These are phyloP conservation scores for Saccharum hybrid DNA, from an alignment of 202 grass and related monocot genomes.

Conservation along the genomic window DNA sequence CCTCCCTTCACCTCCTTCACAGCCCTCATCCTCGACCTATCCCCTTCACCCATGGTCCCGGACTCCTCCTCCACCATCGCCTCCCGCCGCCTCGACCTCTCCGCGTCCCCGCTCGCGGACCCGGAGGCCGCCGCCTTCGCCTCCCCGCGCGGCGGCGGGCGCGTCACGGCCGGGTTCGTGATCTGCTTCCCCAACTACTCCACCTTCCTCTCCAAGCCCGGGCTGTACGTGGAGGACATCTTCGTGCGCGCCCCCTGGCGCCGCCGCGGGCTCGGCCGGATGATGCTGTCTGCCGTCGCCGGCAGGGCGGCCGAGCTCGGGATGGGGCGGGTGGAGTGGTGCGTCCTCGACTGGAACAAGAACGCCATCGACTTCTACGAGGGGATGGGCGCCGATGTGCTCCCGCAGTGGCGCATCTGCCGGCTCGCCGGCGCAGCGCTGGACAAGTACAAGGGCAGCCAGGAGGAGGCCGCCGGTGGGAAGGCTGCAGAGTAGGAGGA, in stretches of 20 bases:
- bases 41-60: not conserved
- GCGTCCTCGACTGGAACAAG: conserved; percentile 86
- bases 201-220: conserved; percentile 34
- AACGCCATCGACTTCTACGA: conserved; percentile 91
- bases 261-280: conserved; percentile 70
- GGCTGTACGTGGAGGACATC: conserved; percentile 44
- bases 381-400: conserved; percentile 85
- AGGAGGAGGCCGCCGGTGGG: conserved; percentile 21
- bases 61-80: conserved; percentile 21
- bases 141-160: conserved; percentile 31
- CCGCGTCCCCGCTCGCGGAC: conserved; percentile 33
- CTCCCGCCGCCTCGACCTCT: conserved; percentile 38
- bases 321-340: conserved; percentile 90
- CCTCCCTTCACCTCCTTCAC: conserved; percentile 43
- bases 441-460: conserved; percentile 55
- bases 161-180: conserved; percentile 40
- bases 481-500: conserved; percentile 28
- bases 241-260: conserved; percentile 88
- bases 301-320: conserved; percentile 66
- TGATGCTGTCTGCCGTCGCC: conserved; percentile 83
- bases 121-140: conserved; percentile 37
- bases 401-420: conserved; percentile 90
- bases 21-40: conserved; percentile 31
- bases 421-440: conserved; percentile 64
- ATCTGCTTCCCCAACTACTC: conserved; percentile 48